A percentile compares a stretch with the other conserved stretches of the same genome.
Evolutionary conservation across 805 yeast genomes (phyloP).

Genomic region (Wickerhamiella bombiphila): DNA sequence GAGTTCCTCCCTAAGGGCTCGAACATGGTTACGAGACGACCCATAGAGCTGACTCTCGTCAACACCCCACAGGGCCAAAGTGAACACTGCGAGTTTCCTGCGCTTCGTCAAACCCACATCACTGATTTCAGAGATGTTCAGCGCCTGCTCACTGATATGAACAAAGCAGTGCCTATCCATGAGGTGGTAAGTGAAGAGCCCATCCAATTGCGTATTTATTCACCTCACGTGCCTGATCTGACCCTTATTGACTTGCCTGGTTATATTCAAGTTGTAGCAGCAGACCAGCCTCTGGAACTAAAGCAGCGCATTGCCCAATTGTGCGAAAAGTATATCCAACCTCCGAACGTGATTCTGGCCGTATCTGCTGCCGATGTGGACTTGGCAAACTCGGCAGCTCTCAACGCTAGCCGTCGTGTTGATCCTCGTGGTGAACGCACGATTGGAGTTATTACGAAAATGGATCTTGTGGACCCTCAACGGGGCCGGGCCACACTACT

Average conservation of each 20-base stretch:
- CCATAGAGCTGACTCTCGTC: constrained; percentile 84
- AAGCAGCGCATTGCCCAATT: constrained; percentile 64
- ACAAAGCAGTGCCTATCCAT: constrained; percentile 75
- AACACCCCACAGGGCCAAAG: constrained; percentile 72
- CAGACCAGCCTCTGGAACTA: constrained; percentile 81
- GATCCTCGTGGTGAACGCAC: constrained; percentile 95
- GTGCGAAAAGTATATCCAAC: constrained; percentile 73
- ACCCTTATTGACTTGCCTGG: constrained; percentile 95
- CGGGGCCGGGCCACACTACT: constrained; percentile 52
- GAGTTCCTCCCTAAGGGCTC: constrained; percentile 94
- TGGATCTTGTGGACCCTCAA: constrained; percentile 75
- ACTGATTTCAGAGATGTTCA: constrained; percentile 85
- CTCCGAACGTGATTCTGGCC: constrained; percentile 89
- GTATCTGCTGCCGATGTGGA: constrained; percentile 98
- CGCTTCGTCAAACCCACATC: constrained; percentile 54
- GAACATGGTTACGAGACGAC: constrained; percentile 96
- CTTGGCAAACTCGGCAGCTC: constrained; percentile 87
- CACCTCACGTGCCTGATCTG: constrained; percentile 83
- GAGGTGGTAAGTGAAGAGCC: constrained; percentile 91
- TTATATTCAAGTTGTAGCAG: constrained; percentile 90
- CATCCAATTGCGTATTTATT: constrained; percentile 76
- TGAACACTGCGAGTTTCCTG: constrained; percentile 88
- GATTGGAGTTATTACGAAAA: constrained; percentile 86
- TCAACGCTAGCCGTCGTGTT: constrained; percentile 72
- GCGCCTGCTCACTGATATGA: constrained; percentile 69